phyloP scores from a whole-genome alignment of 1,284 basidiomycete species.

The Psilocybe mexicana region DNA sequence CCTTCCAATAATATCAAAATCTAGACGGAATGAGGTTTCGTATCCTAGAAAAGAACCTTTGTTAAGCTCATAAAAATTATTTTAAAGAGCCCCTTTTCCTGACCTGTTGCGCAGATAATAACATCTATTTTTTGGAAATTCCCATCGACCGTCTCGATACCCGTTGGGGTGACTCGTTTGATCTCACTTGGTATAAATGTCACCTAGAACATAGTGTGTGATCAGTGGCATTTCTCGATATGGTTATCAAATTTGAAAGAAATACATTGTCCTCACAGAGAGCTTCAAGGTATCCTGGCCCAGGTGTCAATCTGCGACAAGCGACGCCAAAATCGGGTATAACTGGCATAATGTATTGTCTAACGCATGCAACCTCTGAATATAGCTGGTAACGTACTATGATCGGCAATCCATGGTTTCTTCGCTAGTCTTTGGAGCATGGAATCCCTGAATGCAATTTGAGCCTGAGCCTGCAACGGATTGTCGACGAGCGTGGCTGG shows the following conservation, averaged over 20 bases:
- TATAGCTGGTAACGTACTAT: conserved; percentile 37
- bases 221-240: neutral
- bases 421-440: conserved; percentile 55
- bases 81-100: neutral
- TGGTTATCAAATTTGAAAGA: neutral
- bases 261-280: conserved; percentile 58
- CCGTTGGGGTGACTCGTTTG: conserved; percentile 49
- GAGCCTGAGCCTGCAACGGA: conserved; percentile 41
- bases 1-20: conserved; percentile 55
- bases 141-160: conserved; percentile 59
- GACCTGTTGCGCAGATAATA: conserved; percentile 60
- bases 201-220: conserved; percentile 36
- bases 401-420: conserved; percentile 60
- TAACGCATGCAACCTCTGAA: neutral
- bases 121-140: conserved; percentile 54
- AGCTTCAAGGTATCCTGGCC: conserved; percentile 66
- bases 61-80: neutral
- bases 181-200: conserved; percentile 55
- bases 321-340: conserved; percentile 59
- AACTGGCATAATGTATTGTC: conserved; percentile 33
- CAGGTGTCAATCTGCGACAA: conserved; percentile 63
- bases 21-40: conserved; percentile 51
- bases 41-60: conserved; percentile 37
- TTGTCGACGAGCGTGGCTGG: conserved; percentile 45
- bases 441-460: conserved; percentile 40